phyloP scores from a whole-genome alignment of 2,329 filamentous ascomycete species.

The Elsinoe batatas region DNA sequence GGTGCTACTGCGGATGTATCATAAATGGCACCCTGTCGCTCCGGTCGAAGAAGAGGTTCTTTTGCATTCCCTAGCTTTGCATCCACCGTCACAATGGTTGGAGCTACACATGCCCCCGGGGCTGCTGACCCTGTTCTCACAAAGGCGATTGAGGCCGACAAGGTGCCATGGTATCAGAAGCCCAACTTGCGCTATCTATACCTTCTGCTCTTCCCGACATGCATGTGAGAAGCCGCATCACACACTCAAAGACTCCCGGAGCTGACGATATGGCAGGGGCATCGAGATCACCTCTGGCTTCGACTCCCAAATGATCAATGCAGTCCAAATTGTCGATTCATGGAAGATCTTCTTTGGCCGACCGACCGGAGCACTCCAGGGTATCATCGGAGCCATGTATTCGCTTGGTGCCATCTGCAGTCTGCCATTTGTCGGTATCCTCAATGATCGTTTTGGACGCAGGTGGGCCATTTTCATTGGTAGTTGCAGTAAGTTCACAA shows the following conservation, averaged over 20 bases:
- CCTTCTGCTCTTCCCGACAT: constrained; percentile 49
- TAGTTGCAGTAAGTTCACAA: constrained; percentile 13
- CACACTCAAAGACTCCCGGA: background rate
- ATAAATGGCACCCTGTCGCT: too few species aligned
- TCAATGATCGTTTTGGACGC: constrained; percentile 2
- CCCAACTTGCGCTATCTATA: constrained; percentile 49
- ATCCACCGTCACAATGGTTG: background rate
- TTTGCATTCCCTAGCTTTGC: background rate
- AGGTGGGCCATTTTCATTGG: background rate
- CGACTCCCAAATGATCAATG: constrained; percentile 38
- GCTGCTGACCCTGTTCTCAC: constrained; percentile 19
- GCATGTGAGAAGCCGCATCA: constrained; percentile 19
- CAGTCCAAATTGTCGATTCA: constrained; percentile 14
- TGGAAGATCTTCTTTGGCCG: constrained; percentile 17
- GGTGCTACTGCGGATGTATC: background rate
- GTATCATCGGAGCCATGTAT: constrained; percentile 17
- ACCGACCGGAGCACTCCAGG: constrained; percentile 16
- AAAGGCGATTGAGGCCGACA: constrained; percentile 30
- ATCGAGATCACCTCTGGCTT: constrained; percentile 54
- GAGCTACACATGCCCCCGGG: constrained; percentile 1
- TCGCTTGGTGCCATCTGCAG: constrained; percentile 15
- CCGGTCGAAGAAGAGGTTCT: too few species aligned
- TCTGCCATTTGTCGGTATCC: constrained; percentile 2
- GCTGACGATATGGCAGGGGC: constrained; percentile 34
- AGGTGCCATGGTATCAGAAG: constrained; percentile 47